Conservation (phyloP, 148 eudicot species). For the Persicaria tinctoria region DNA sequence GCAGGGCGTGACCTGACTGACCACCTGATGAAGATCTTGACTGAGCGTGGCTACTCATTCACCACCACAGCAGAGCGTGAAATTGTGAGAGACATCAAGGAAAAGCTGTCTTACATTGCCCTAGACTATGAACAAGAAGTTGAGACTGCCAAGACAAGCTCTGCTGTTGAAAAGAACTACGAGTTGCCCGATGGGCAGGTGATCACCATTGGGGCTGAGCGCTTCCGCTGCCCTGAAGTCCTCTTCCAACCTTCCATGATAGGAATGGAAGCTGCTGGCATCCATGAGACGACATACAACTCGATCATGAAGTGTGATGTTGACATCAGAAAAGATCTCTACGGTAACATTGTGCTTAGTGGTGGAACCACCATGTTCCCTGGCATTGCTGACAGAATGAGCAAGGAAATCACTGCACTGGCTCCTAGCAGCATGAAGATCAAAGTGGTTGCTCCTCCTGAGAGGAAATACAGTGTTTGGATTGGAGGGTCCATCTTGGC, state of each 20-base stretch:
- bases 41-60: constrained; percentile 15
- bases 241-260: constrained; percentile 42
- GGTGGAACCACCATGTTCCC: constrained; percentile 13
- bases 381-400: constrained; percentile 12
- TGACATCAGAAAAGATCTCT: constrained; percentile 10
- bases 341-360: constrained; percentile 13
- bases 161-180: constrained; percentile 10
- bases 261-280: constrained; percentile 56
- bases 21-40: constrained; percentile 15
- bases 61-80: constrained; percentile 12
- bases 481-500: constrained; percentile 14
- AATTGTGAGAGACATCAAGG: constrained; percentile 13
- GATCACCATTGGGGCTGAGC: constrained; percentile 9
- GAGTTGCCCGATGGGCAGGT: constrained; percentile 12
- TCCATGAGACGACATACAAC: constrained; percentile 38
- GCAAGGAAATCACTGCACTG: constrained; percentile 12
- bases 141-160: constrained; percentile 2
- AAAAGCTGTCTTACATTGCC: constrained; percentile 13
- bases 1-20: constrained; percentile 13
- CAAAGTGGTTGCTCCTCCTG: constrained; percentile 14
- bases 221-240: constrained; percentile 14
- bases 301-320: constrained; percentile 14
- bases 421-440: constrained; percentile 11
- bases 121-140: constrained; percentile 9
- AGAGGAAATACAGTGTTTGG: constrained; percentile 14